Percentiles rank a stretch among this genome's conserved stretches.
Conservation (phyloP, 2,329 filamentous ascomycete species). For the Cercospora sp. region DNA sequence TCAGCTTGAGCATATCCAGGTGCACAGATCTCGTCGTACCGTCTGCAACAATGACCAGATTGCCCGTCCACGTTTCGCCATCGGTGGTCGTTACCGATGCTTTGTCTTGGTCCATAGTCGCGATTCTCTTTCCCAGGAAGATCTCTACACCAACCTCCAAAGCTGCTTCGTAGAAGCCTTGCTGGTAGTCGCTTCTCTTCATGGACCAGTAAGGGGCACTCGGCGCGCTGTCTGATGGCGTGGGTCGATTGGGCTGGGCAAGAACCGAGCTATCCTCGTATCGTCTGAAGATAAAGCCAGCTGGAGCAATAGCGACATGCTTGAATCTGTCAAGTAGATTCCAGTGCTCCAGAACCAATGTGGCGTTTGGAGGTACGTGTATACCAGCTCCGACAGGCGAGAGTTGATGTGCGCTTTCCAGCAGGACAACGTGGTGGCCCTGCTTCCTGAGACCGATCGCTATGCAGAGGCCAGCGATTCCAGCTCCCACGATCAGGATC, state of each 20-base stretch:
- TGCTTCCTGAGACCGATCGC: slow-evolving; percentile 1
- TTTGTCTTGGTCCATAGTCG: not conserved
- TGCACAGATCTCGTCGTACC: slow-evolving; percentile 2
- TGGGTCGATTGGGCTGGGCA: not conserved
- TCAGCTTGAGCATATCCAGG: slow-evolving; percentile 6
- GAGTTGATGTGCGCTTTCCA: slow-evolving; percentile 11
- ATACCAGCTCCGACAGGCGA: slow-evolving; percentile 7
- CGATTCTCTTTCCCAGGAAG: not conserved
- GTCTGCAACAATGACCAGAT: slow-evolving; percentile 10
- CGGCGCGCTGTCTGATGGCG: not conserved
- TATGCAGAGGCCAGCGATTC: slow-evolving; percentile 4
- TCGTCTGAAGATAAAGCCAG: slow-evolving; percentile 11
- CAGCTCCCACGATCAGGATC: slow-evolving; percentile 6
- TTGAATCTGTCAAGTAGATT: slow-evolving; percentile 7
- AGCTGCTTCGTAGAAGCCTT: slow-evolving; percentile 8
- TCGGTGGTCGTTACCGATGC: slow-evolving; percentile 7
- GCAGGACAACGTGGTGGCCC: slow-evolving; percentile 5
- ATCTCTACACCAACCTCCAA: slow-evolving; percentile 5
- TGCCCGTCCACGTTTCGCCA: not conserved
- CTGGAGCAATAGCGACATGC: slow-evolving; percentile 1
- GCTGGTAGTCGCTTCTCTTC: slow-evolving; percentile 13
- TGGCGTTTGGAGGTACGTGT: slow-evolving; percentile 9
- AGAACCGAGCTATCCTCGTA: slow-evolving; percentile 5
- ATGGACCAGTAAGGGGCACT: slow-evolving; percentile 8
- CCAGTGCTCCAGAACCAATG: slow-evolving; percentile 7